Evolutionary conservation across 2,329 filamentous ascomycete species (phyloP).

Genomic region (Leptographium lundbergii): DNA sequence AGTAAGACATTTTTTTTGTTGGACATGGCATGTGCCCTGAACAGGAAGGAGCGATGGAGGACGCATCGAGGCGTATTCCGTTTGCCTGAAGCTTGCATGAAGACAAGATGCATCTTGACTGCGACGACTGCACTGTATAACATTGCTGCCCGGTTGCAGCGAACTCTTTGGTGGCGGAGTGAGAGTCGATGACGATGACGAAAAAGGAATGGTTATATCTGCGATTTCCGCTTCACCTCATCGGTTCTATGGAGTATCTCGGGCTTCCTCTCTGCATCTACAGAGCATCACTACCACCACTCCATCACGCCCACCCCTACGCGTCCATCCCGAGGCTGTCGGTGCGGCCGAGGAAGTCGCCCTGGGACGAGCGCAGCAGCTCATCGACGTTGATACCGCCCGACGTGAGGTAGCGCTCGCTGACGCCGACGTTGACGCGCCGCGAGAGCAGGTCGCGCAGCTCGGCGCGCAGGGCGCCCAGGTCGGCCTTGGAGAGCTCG

Average conservation of each 20-base stretch:
- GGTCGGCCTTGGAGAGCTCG: constrained; percentile 57
- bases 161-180: too few species aligned
- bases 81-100: background rate
- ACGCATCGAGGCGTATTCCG: background rate
- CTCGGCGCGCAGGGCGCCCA: constrained; percentile 57
- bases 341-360: constrained; percentile 50
- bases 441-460: constrained; percentile 57
- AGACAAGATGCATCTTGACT: background rate
- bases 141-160: too few species aligned
- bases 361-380: constrained; percentile 50
- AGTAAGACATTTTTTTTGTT: background rate
- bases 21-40: background rate
- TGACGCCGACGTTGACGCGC: constrained; percentile 77
- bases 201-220: too few species aligned
- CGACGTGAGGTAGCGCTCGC: constrained; percentile 72
- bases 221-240: too few species aligned
- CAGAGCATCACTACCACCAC: background rate
- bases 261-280: too few species aligned
- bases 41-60: background rate
- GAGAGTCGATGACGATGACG: too few species aligned
- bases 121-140: too few species aligned
- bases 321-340: constrained; percentile 27
- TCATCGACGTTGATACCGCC: constrained; percentile 73
- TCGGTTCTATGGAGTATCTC: too few species aligned
- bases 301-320: background rate